Evolutionary conservation across 2,329 filamentous ascomycete species (phyloP), one percentile per base, ranked within the genome.

Genomic region (Neopestalotiopsis clavispora): DNA sequence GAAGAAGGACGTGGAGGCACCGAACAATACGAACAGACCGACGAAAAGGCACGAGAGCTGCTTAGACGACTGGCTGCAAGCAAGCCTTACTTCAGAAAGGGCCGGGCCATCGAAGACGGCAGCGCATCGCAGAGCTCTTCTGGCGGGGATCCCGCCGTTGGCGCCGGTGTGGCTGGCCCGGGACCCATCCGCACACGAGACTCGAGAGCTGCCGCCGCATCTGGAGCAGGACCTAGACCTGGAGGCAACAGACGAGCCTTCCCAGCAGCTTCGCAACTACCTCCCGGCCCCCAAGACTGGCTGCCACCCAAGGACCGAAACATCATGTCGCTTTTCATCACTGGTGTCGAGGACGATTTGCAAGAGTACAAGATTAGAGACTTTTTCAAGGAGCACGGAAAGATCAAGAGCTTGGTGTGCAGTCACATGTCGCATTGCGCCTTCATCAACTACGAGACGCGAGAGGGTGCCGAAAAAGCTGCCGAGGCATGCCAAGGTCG

Each of bases 381-480:
- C 2, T 96, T 97, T 80, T 99, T 99, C 84, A 90, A 94, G 70
- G 88, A 89, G 20, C 94, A 95, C 75, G 96, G 96, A 71, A 94
- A 95, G 77, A 91, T 99, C 70, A 93, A 96, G 75, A 98, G 94
- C 32, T 84, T 99, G 17, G 92, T 99, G 49, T 98, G 96, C 81
- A 98, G 95, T 6, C 96, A 99, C 82, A 94, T 97, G 84, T 95
- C 95, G 17, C 96, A 98, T 78, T 98, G 95, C 79, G 96, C 96
- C 1, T 99, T 98, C 78, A 86, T 99, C 82, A 99, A 99, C 82
- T 99, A 94, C 79, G 90, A 94, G 74, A 93, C 92, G 3, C 89
- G 96, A 68, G 90, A 94, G 71, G 92, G 89, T 1, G 96, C 97
- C 0, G 96, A 99, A 81, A 90, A 88, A 69, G 97, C 97, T 0